Percentiles rank a stretch among this genome's conserved stretches.
Evolutionary conservation across 225 moss, liverwort and hornwort genomes (phyloP).

Genomic region (Straminergon stramineum): DNA sequence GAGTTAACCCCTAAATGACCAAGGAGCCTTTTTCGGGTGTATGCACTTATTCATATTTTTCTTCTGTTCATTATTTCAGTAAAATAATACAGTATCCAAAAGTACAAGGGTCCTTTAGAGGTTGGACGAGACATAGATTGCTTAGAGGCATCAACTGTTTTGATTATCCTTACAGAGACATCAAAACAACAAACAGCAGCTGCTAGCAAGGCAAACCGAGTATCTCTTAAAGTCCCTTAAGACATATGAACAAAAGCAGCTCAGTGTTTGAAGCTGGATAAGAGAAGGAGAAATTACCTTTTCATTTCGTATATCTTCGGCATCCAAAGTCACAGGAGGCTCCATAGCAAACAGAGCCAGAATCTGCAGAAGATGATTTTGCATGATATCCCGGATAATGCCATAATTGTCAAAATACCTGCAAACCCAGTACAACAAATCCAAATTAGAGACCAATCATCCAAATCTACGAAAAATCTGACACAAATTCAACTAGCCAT

Average conservation of each 20-base stretch:
- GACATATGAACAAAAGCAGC: background rate
- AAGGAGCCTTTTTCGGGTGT: background rate
- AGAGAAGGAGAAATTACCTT: constrained; percentile 35
- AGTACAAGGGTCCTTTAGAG: background rate
- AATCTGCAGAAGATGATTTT: constrained; percentile 92
- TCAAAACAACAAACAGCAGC: background rate
- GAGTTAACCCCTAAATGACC: background rate
- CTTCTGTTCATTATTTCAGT: background rate
- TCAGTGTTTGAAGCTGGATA: background rate
- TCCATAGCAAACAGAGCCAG: constrained; percentile 95
- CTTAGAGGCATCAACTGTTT: background rate
- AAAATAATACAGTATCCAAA: background rate
- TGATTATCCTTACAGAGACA: background rate
- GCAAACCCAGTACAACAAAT: background rate
- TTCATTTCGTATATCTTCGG: constrained; percentile 91
- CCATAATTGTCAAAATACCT: constrained; percentile 93
- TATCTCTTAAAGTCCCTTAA: background rate
- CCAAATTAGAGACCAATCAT: background rate
- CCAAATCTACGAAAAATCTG: background rate
- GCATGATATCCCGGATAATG: constrained; percentile 96
- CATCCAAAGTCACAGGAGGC: constrained; percentile 88
- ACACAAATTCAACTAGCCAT: background rate
- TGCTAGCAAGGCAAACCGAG: background rate
- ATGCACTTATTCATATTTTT: too few relatives aligned
- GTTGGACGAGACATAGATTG: background rate